phyloP scores from a whole-genome alignment of 208 protist genomes.

The Acanthamoeba lenticulata region DNA sequence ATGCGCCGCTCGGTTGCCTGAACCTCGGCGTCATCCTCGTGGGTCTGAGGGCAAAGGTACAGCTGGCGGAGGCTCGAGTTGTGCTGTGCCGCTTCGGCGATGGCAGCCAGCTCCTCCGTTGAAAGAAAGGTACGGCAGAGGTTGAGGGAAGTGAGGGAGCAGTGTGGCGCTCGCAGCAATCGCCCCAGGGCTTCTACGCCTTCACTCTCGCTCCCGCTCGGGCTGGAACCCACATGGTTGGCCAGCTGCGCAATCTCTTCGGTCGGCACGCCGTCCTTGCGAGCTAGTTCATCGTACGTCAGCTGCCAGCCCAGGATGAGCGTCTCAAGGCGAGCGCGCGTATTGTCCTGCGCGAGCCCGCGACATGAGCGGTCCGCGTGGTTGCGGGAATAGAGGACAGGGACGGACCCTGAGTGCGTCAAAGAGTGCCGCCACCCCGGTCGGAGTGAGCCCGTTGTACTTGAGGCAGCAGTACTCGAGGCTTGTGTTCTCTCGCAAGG shows the following conservation, averaged over 20 bases:
- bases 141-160: conserved; percentile 24
- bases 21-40: neutral
- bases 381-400: no score
- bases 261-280: neutral
- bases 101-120: neutral
- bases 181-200: neutral
- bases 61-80: conserved; percentile 36
- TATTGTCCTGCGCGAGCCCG: neutral
- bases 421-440: neutral
- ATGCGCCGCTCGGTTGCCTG: neutral
- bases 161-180: neutral
- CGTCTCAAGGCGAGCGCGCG: neutral
- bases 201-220: neutral
- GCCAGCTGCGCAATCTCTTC: neutral
- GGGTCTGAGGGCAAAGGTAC: neutral
- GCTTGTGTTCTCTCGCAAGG: neutral
- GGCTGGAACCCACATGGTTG: neutral
- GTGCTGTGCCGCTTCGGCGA: neutral
- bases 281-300: neutral
- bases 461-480: conserved; percentile 23
- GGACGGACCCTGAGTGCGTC: neutral
- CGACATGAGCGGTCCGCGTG: neutral
- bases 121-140: conserved; percentile 6
- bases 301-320: conserved; percentile 47
- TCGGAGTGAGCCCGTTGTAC: neutral